Conservation (phyloP, 805 yeast genomes). For the Pichia gijzeniarum region DNA sequence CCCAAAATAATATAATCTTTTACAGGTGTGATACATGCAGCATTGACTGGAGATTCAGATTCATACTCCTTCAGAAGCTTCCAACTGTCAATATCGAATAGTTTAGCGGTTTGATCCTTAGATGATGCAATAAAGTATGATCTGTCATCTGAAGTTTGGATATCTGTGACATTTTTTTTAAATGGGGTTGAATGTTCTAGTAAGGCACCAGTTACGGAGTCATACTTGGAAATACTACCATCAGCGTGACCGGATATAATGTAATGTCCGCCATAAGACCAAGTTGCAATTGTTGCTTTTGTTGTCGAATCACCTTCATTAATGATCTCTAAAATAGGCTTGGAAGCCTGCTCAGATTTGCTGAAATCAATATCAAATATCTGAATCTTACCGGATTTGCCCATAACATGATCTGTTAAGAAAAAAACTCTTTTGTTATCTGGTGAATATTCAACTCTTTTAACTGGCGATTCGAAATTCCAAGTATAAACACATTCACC, state of each 20-base stretch:
- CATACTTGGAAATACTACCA: slow-evolving; percentile 77
- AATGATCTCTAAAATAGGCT: slow-evolving; percentile 54
- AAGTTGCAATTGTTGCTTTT: slow-evolving; percentile 77
- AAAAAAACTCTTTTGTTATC: slow-evolving; percentile 62
- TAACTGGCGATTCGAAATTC: slow-evolving; percentile 77
- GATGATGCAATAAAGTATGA: slow-evolving; percentile 90
- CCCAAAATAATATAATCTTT: slow-evolving; percentile 91
- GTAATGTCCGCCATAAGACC: slow-evolving; percentile 69
- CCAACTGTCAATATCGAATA: slow-evolving; percentile 73
- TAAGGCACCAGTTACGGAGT: slow-evolving; percentile 68
- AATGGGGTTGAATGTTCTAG: slow-evolving; percentile 57
- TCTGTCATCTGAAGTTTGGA: slow-evolving; percentile 82
- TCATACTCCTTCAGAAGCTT: slow-evolving; percentile 65
- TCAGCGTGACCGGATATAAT: slow-evolving; percentile 85
- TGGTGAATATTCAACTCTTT: slow-evolving; percentile 81
- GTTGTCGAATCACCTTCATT: slow-evolving; percentile 40
- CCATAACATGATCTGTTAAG: slow-evolving; percentile 90
- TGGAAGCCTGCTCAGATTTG: slow-evolving; percentile 38
- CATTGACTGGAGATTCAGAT: slow-evolving; percentile 91
- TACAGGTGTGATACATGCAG: slow-evolving; percentile 89
- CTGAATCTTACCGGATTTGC: slow-evolving; percentile 68
- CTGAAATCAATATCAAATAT: slow-evolving; percentile 54
- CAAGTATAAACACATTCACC: slow-evolving; percentile 74
- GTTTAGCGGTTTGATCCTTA: slow-evolving; percentile 78
- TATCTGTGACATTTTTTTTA: slow-evolving; percentile 74